phyloP scores from a whole-genome alignment of 140 eudicot genomes.

The Ambrosia hybrid region DNA sequence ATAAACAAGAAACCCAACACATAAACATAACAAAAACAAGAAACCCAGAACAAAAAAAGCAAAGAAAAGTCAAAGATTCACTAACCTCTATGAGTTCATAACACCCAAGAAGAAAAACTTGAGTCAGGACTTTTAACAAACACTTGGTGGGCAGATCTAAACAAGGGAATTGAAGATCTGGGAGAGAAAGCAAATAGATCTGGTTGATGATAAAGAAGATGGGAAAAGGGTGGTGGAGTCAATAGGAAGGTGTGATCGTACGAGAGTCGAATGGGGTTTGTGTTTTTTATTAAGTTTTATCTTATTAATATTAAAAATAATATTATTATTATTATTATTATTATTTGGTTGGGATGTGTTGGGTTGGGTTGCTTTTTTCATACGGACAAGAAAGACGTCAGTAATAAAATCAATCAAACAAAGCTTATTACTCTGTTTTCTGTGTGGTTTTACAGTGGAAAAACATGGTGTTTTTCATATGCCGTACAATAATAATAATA shows the following conservation, averaged over 20 bases:
- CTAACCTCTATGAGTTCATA: constrained; percentile 36
- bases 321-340: too few species aligned
- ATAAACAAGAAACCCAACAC: constrained; percentile 7
- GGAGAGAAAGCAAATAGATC: constrained; percentile 30
- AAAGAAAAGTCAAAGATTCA: background rate
- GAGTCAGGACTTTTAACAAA: constrained; percentile 23
- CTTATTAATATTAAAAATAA: too few species aligned
- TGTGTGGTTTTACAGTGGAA: constrained; percentile 24
- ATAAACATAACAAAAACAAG: background rate
- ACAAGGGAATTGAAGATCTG: constrained; percentile 26
- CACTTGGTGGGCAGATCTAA: constrained; percentile 32
- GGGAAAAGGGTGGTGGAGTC: constrained; percentile 50
- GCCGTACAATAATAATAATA: background rate
- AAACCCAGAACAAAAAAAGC: background rate
- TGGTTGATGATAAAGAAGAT: constrained; percentile 35
- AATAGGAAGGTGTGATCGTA: constrained; percentile 45
- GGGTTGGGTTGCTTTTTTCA: constrained; percentile 9
- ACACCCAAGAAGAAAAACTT: constrained; percentile 11
- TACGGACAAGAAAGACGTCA: constrained; percentile 11
- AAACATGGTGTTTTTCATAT: constrained; percentile 5
- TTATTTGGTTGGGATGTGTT: background rate
- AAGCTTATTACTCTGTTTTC: constrained; percentile 1
- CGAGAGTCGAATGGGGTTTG: constrained; percentile 32
- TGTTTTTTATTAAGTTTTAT: background rate
- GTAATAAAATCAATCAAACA: constrained; percentile 7